Base-by-base conservation (phyloP, 2,329 filamentous ascomycete species). In the Apiospora arundinis region DNA sequence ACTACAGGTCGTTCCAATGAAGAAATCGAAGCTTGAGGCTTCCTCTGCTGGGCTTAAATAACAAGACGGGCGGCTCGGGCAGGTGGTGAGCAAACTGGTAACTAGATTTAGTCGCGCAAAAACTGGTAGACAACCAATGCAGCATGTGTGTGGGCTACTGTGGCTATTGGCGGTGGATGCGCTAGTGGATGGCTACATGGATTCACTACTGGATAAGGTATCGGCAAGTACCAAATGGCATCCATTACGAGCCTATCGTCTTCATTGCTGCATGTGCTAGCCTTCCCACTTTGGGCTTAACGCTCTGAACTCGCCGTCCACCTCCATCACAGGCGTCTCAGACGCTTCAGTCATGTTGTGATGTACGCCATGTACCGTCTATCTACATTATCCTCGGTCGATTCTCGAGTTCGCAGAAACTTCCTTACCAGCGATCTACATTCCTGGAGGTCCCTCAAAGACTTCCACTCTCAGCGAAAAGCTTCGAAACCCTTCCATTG, bases 391-490 rank as follows among this genome's bases (percentile, higher is more conserved):
- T 46, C 21, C 45, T 48, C 45, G 45, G 2, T 48, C 6, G 45
- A 48, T 48, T 48, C 21, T 48, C 45, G 2, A 48, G 45, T 48
- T 37, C 12, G 56, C 56, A 63, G 56, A 40, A 63, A 63, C 37
- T 16, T 32, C 21, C 28, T 32, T 14, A 63, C 37, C 56, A 63
- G 37, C 14, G 28, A 32, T 63, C 37, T 63, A 25, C 63, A 66
- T 40, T 66, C 63, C 63, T 45, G 21, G 63, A 44, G 21, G 11
- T 44, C 21, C 18, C 18, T 44, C 9, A 66, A 4, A 7, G 63
- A 23, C 63, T 66, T 66, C 63, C 63, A 66, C 37, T 66, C 63
- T 40, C 37, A 23, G n/a, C 14, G 37, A 66, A 21, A 44, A 66
- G 63, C n/a, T 14, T 66, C 63, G 12, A 23, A 66, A 12, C 7